These are phyloP conservation scores for Sapria himalayana DNA, from an alignment of 345 rosid species.

Conservation along the genomic window DNA sequence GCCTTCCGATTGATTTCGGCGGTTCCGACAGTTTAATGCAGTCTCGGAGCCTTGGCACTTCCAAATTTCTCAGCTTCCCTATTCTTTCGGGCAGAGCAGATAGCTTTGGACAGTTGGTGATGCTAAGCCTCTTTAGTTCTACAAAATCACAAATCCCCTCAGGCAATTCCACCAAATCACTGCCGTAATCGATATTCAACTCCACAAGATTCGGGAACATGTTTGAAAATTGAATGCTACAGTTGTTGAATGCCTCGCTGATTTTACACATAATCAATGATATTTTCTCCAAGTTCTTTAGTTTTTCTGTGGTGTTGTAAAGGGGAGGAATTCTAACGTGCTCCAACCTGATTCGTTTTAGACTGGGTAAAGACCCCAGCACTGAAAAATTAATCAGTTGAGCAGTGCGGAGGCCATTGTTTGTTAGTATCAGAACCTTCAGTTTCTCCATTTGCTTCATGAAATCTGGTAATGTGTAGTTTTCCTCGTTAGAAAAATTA, in stretches of 20 bases:
- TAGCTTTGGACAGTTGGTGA: conserved; percentile 12
- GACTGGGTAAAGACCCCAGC: conserved; percentile 4
- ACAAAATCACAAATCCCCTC: conserved; percentile 7
- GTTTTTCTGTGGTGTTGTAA: not conserved
- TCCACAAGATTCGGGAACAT: conserved; percentile 11
- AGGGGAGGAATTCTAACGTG: conserved; percentile 9
- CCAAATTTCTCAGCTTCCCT: conserved; percentile 10
- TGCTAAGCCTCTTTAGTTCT: conserved; percentile 7
- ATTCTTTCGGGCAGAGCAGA: conserved; percentile 10
- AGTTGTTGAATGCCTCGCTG: conserved; percentile 7
- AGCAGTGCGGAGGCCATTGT: conserved; percentile 4
- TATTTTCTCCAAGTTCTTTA: conserved; percentile 9
- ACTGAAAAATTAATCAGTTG: conserved; percentile 3
- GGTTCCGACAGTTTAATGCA: conserved; percentile 10
- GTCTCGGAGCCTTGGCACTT: conserved; percentile 10
- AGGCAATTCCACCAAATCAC: conserved; percentile 12
- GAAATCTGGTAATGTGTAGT: conserved; percentile 7
- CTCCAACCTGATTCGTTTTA: conserved; percentile 14
- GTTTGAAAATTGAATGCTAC: not conserved
- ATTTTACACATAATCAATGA: conserved; percentile 13
- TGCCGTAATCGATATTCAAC: conserved; percentile 13
- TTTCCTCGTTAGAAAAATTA: not conserved
- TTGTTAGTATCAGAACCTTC: conserved; percentile 3
- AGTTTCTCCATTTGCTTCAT: conserved; percentile 7
- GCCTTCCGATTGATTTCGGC: conserved; percentile 11